A percentile compares a stretch with the other conserved stretches of the same genome.
phyloP scores from a whole-genome alignment of 139 green algal genomes.

The Coccomyxa sp. region DNA sequence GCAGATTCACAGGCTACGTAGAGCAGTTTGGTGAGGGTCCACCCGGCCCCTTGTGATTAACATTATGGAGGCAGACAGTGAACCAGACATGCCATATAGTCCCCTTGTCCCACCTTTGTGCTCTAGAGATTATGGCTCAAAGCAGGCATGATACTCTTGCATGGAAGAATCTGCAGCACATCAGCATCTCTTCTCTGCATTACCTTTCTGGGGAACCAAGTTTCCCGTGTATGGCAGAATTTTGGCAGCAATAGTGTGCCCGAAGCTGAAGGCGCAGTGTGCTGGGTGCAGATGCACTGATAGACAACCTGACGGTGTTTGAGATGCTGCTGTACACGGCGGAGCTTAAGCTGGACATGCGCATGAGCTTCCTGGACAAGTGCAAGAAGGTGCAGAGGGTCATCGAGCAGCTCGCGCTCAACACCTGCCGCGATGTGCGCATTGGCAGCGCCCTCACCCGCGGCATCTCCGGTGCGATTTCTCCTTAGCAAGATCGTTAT shows the following conservation, averaged over 20 bases:
- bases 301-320: constrained; percentile 48
- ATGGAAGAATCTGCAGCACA: no score
- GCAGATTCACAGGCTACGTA: constrained; percentile 41
- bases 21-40: constrained; percentile 33
- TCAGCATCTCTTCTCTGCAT: background rate
- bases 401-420: constrained; percentile 45
- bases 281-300: constrained; percentile 36
- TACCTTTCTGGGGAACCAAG: background rate
- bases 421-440: constrained; percentile 22
- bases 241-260: background rate
- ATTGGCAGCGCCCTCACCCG: constrained; percentile 19
- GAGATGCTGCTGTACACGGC: constrained; percentile 84
- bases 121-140: no score
- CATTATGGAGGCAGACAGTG: no score
- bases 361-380: constrained; percentile 42
- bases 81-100: no score
- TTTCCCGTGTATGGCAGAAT: background rate
- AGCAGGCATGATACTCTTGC: no score
- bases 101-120: no score
- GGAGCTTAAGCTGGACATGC: constrained; percentile 59
- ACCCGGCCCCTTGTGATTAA: no score
- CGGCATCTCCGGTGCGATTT: constrained; percentile 20
- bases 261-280: background rate
- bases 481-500: background rate
- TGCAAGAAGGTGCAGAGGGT: constrained; percentile 50